These are phyloP conservation scores for Barnettozyma siamensis DNA, from an alignment of 805 yeast species.

Conservation along the genomic window DNA sequence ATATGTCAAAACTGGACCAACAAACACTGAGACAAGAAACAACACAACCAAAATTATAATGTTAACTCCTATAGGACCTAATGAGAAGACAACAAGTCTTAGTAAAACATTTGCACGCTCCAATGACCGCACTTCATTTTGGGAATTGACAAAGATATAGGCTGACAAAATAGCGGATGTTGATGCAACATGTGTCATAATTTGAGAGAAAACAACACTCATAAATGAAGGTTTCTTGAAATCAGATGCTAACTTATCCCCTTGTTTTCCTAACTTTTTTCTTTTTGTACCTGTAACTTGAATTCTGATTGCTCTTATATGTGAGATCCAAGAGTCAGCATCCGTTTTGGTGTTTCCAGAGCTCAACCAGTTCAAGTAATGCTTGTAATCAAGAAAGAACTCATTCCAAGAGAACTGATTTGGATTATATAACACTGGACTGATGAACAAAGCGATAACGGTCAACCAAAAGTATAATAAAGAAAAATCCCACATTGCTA, in stretches of 20 bases:
- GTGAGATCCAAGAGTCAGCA: slow-evolving; percentile 39
- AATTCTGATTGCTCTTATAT: slow-evolving; percentile 45
- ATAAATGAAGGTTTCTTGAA: slow-evolving; percentile 45
- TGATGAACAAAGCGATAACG: slow-evolving; percentile 43
- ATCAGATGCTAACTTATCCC: slow-evolving; percentile 37
- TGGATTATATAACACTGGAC: slow-evolving; percentile 62
- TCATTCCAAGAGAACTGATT: slow-evolving; percentile 60
- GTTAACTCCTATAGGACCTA: slow-evolving; percentile 45
- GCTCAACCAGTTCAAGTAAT: slow-evolving; percentile 37
- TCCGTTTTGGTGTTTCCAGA: slow-evolving; percentile 42
- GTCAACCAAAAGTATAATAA: slow-evolving; percentile 62
- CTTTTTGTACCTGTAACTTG: slow-evolving; percentile 52
- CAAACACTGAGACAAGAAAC: slow-evolving; percentile 35
- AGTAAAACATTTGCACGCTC: slow-evolving; percentile 36
- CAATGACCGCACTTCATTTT: slow-evolving; percentile 35
- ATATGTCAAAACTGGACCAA: slow-evolving; percentile 43
- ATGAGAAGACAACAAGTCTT: slow-evolving; percentile 38
- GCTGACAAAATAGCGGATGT: slow-evolving; percentile 37
- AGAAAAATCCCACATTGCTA: slow-evolving; percentile 56
- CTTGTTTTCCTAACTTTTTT: slow-evolving; percentile 31
- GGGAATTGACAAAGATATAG: slow-evolving; percentile 49
- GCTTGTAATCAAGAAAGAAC: slow-evolving; percentile 54
- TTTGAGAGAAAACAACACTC: slow-evolving; percentile 36
- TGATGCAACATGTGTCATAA: slow-evolving; percentile 33
- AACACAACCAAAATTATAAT: slow-evolving; percentile 32